Conservation (phyloP, 768 basidiomycete genomes). For the Chalciporus piperatus region DNA sequence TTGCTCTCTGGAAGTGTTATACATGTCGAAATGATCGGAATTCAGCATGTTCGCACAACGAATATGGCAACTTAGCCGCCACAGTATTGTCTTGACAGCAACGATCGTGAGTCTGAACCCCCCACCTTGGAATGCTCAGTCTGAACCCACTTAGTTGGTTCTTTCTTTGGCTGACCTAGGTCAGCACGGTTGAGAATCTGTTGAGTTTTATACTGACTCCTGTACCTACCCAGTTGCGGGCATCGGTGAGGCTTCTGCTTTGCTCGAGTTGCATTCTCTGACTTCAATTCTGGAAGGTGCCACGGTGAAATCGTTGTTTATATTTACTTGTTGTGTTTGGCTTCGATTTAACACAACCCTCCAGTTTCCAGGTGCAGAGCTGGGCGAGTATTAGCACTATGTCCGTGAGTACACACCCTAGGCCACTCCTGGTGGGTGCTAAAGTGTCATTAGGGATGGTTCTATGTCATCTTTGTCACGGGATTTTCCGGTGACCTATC, state of each 20-base stretch:
- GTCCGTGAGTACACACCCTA: conserved; percentile 31
- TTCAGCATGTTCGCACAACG: conserved; percentile 48
- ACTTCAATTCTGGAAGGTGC: conserved; percentile 37
- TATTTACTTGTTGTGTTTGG: not conserved
- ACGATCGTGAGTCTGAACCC: conserved; percentile 43
- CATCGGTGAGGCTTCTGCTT: conserved; percentile 4
- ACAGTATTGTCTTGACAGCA: conserved; percentile 40
- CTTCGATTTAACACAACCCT: not conserved
- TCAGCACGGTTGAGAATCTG: conserved; percentile 20
- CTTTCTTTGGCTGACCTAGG: conserved; percentile 47
- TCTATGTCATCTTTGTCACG: conserved; percentile 52
- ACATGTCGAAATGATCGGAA: not conserved
- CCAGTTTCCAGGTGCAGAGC: conserved; percentile 39
- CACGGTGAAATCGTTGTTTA: conserved; percentile 48
- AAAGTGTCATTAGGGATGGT: conserved; percentile 35
- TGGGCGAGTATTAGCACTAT: conserved; percentile 37
- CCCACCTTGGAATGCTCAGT: not conserved
- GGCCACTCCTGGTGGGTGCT: not conserved
- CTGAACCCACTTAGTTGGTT: conserved; percentile 25
- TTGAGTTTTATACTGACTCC: conserved; percentile 1
- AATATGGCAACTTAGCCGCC: conserved; percentile 45
- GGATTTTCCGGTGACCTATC: conserved; percentile 50
- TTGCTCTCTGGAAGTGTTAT: not conserved
- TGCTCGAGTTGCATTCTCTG: not conserved
- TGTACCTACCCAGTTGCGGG: conserved; percentile 5